A percentile compares a stretch with the other conserved stretches of the same genome.
phyloP scores from a whole-genome alignment of 2,329 filamentous ascomycete genomes.

The Alternaria alternata region DNA sequence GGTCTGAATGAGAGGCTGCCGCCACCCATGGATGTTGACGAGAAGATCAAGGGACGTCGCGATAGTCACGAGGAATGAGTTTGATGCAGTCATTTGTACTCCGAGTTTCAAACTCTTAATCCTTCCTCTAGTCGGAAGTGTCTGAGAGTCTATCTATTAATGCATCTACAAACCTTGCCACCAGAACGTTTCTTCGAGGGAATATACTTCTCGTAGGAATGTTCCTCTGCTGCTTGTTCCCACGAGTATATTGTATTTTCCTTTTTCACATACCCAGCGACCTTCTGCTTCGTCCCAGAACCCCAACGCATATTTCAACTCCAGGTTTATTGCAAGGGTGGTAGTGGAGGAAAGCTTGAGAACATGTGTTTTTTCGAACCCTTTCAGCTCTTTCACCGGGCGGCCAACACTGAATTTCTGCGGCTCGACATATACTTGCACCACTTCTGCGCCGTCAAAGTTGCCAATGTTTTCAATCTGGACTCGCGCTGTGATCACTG shows the following conservation, averaged over 20 bases:
- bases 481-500: constrained; percentile 43
- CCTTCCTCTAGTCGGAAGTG: no score
- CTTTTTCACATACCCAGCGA: constrained; percentile 45
- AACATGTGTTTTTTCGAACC: constrained; percentile 47
- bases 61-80: neutral
- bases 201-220: neutral
- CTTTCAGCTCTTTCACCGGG: constrained; percentile 7
- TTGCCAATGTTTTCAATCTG: constrained; percentile 63
- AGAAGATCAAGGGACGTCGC: neutral
- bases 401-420: neutral
- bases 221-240: constrained; percentile 36
- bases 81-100: neutral
- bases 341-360: neutral
- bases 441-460: constrained; percentile 58
- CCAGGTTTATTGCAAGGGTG: constrained; percentile 47
- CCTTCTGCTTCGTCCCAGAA: constrained; percentile 50
- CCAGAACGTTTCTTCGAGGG: neutral
- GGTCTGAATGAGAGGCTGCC: neutral
- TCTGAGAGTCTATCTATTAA: neutral
- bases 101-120: neutral
- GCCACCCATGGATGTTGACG: neutral
- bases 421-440: constrained; percentile 60
- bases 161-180: neutral
- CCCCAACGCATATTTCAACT: constrained; percentile 64
- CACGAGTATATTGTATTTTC: constrained; percentile 63